These are phyloP conservation scores for Taiozyma sp. DNA, from an alignment of 1,139 yeast genomes.

Conservation along the genomic window DNA sequence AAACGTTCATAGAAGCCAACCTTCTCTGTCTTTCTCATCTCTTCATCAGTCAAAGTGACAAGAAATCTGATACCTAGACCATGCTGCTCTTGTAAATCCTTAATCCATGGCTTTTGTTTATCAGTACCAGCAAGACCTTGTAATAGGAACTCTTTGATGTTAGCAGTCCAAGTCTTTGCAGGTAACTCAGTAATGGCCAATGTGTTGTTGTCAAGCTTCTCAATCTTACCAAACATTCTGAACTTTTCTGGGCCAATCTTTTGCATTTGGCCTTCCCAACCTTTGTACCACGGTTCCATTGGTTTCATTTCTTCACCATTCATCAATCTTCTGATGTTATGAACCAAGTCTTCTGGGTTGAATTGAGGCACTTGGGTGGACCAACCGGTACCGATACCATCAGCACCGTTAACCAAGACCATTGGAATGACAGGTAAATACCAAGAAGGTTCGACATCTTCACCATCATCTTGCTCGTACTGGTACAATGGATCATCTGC, in stretches of 20 bases:
- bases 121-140: constrained; percentile 73
- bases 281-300: constrained; percentile 93
- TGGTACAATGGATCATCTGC: constrained; percentile 75
- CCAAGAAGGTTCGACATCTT: constrained; percentile 95
- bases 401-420: constrained; percentile 91
- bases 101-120: constrained; percentile 77
- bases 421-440: constrained; percentile 91
- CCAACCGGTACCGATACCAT: constrained; percentile 99
- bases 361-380: constrained; percentile 89
- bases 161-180: constrained; percentile 87
- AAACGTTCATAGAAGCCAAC: constrained; percentile 83
- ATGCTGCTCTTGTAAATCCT: constrained; percentile 94
- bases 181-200: constrained; percentile 93
- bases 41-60: constrained; percentile 67
- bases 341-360: constrained; percentile 81
- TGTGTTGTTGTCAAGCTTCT: constrained; percentile 74
- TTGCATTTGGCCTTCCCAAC: constrained; percentile 87
- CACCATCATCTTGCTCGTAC: constrained; percentile 90
- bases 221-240: constrained; percentile 74
- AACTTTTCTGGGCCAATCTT: constrained; percentile 60
- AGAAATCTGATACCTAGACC: constrained; percentile 76
- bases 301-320: constrained; percentile 64
- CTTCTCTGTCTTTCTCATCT: constrained; percentile 73
- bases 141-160: constrained; percentile 78
- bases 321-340: constrained; percentile 70